Base-by-base conservation (phyloP, 2,329 filamentous ascomycete species). In the Xylaria multiplex region DNA sequence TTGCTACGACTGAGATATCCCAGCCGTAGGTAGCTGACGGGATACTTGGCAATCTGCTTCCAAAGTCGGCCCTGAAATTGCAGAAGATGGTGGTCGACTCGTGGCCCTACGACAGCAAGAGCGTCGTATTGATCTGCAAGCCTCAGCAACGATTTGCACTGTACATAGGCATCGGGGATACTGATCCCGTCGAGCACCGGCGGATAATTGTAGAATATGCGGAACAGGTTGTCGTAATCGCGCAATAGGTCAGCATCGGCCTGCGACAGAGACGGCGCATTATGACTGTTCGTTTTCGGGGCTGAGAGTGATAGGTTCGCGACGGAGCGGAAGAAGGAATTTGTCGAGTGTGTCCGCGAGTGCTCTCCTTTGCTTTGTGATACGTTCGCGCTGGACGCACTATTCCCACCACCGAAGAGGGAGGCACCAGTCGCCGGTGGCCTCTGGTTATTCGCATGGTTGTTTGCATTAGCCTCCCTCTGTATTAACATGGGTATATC, bases 21-120 rank as follows among this genome's bases (percentile, higher is more conserved):
- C 1, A 98, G 86, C 64, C 94, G 94, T 54, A 97, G 86, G 76
- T 97, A 98, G 66, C 90, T 93, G 54, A 96, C 92, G 13, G 95
- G 94, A 76, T 97, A 97, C 79, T 97, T 97, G 59, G 94, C 93
- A 69, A 97, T 96, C 79, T 97, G 95, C 79, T 96, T 97, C 91
- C 94, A 97, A 2, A 98, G 85, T 1, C 93, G 88, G 24, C 91
- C 92, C 74, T 96, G 93, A 77, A 97, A 98, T 72, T 96, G 93
- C 16, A 98, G 83, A 14, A 98, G 85, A 78, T 98, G 95, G 80
- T 98, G 94, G 79, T 97, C 95, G 50, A 97, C 92, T 43, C 95
- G 88, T 1, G 93, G 92, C 0, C 94, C 94, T 8, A 96, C 93
- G 16, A 97, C 93, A 35, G 90, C 85, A 13, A 97, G 85, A 14